A percentile compares a stretch with the other conserved stretches of the same genome.
Conservation (phyloP, 2,329 filamentous ascomycete species). For the Nothopassalora personata region DNA sequence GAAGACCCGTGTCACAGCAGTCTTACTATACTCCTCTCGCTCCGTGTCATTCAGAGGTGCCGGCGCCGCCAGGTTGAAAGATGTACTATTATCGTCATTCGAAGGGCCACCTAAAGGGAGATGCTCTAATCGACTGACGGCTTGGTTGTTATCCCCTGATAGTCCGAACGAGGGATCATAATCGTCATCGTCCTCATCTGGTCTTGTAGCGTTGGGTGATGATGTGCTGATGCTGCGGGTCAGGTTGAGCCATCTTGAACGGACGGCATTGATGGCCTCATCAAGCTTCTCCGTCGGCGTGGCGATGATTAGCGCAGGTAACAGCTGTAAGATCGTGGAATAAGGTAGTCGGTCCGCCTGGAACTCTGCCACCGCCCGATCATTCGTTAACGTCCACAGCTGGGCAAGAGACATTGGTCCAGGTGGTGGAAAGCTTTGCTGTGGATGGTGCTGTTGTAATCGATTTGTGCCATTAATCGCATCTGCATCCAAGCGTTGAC, state of each 20-base stretch:
- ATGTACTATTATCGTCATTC: conserved; percentile 56
- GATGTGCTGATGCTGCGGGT: conserved; percentile 28
- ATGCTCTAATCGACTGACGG: conserved; percentile 69
- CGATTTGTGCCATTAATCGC: conserved; percentile 30
- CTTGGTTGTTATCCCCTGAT: conserved; percentile 71
- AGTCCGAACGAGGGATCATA: conserved; percentile 85
- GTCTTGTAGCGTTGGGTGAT: conserved; percentile 28
- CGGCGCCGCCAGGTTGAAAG: conserved; percentile 74
- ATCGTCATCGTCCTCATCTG: conserved; percentile 72
- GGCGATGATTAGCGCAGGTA: conserved; percentile 69
- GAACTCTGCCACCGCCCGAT: conserved; percentile 68
- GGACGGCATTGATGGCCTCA: conserved; percentile 62
- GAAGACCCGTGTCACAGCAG: conserved; percentile 71
- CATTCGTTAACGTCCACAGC: conserved; percentile 77
- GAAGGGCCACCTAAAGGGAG: conserved; percentile 44
- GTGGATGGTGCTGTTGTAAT: conserved; percentile 24
- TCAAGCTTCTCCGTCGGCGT: conserved; percentile 65
- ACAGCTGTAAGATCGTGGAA: conserved; percentile 71
- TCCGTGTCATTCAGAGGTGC: conserved; percentile 66
- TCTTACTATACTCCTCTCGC: conserved; percentile 67
- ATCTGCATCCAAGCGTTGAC: conserved; percentile 62
- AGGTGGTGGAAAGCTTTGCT: conserved; percentile 58
- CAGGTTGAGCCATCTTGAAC: conserved; percentile 38
- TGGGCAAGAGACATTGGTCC: conserved; percentile 76
- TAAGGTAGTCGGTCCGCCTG: conserved; percentile 75